Base-by-base conservation (phyloP, 768 basidiomycete species). In the Tephrocybe sp. region DNA sequence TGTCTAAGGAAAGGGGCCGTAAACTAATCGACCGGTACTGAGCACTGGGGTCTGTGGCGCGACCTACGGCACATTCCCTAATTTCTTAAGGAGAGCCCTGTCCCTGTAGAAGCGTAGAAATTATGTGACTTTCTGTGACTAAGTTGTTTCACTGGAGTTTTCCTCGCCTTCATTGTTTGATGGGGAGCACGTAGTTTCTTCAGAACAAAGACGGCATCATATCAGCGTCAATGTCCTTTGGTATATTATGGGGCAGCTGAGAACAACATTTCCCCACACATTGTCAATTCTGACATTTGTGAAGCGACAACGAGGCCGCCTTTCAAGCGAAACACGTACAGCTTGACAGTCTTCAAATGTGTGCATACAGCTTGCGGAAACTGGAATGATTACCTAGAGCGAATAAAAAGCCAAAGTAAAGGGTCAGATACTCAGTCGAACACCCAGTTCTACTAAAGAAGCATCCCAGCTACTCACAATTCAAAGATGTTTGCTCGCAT, bases 401-500 rank as follows among this genome's bases (percentile, higher is more conserved):
- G 41, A 35, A 51, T 51, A 51, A 54, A 53, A 53, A 20, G 45
- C 17, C 49, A 12, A 11, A 26, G 17, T 17, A 34, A 42, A 51
- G 38, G 39, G 12, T 0, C 8, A 23, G 17, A 42, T 49, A 40
- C 47, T 53, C 45, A 56, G 44, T 56, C 17, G 54, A 32, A 49
- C 45, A 38, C 13, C 22, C 47, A 55, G 51, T 53, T 48, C 52
- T 53, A 53, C 46, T 51, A 43, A 3, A 26, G 26, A 26, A 44
- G 14, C 45, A 49, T 35, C 13, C 17, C 44, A 46, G 40, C 45
- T 26, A 48, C 47, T 53, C 42, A 34, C 41, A 30, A 33, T 33
- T 33, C n/a, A 5, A 51, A 35, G 17, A 59, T 59, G 57, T 51
- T 53, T 35, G 33, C 39, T 51, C 57, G 54, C 31, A 10, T 51